phyloP scores from a whole-genome alignment of 139 green algal species.

The Chlamydomonas eustigma region DNA sequence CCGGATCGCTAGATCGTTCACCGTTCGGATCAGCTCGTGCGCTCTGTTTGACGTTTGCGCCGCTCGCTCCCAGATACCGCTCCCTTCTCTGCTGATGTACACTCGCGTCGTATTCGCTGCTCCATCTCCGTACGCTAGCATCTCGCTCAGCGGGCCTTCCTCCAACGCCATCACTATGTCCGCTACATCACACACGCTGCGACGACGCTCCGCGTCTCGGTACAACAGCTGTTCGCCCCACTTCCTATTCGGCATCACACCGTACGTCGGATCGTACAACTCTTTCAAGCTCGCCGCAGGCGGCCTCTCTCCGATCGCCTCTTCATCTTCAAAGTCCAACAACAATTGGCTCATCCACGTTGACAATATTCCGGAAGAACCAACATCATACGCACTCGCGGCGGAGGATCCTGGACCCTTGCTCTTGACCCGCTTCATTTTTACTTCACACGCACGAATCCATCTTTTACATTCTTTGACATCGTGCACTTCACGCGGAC shows the following conservation, averaged over 20 bases:
- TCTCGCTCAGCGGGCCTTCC: neutral
- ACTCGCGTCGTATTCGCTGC: neutral
- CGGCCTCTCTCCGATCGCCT: no score
- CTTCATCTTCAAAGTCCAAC: no score
- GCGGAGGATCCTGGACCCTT: no score
- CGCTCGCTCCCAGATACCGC: neutral
- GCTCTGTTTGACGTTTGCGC: neutral
- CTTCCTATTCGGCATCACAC: neutral
- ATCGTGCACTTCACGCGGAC: no score
- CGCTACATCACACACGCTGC: neutral
- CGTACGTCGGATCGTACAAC: neutral
- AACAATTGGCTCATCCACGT: no score
- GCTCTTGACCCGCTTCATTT: no score
- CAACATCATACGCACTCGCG: no score
- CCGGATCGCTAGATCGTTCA: neutral
- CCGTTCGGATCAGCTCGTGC: neutral
- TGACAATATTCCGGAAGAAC: no score
- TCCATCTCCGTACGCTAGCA: neutral
- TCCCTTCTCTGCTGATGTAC: neutral
- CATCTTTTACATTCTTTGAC: no score
- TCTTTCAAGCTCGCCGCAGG: no score
- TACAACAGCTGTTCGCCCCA: neutral
- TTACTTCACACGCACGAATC: no score
- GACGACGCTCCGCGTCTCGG: neutral
- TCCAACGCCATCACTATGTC: neutral